These are phyloP conservation scores for Moricandia moricandioides DNA, from an alignment of 345 rosid genomes.

Conservation along the genomic window DNA sequence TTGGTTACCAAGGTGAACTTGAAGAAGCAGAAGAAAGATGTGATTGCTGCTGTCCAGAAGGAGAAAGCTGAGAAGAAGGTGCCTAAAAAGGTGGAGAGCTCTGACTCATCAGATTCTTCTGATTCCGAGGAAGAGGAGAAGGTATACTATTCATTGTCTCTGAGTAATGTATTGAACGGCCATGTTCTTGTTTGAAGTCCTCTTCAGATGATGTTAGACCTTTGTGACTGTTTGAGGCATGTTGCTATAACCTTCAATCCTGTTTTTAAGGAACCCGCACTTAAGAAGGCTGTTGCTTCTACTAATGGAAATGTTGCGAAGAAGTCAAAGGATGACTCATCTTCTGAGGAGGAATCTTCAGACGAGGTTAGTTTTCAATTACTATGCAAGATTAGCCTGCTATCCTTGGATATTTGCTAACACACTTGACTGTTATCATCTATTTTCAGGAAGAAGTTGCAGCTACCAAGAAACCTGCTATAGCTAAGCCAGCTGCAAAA, in stretches of 20 bases:
- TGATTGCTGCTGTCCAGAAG: slow-evolving; percentile 49
- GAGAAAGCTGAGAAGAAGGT: slow-evolving; percentile 49
- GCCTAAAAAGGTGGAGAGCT: slow-evolving; percentile 48
- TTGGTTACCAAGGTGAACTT: slow-evolving; percentile 47
- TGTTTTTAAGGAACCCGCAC: slow-evolving; percentile 39
- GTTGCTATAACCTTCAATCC: background rate
- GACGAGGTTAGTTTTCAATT: slow-evolving; percentile 14
- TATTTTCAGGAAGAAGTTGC: slow-evolving; percentile 22
- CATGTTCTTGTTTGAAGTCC: background rate
- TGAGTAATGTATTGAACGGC: background rate
- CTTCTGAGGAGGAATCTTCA: slow-evolving; percentile 50
- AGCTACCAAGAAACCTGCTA: slow-evolving; percentile 30
- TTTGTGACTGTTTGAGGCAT: background rate
- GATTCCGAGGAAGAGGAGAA: slow-evolving; percentile 66
- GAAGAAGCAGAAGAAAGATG: slow-evolving; percentile 67
- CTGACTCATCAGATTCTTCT: slow-evolving; percentile 45
- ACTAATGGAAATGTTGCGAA: slow-evolving; percentile 44
- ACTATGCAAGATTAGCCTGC: background rate
- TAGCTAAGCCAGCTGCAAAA: slow-evolving; percentile 36
- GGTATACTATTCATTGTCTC: slow-evolving; percentile 12
- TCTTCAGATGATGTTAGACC: background rate
- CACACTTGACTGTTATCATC: background rate
- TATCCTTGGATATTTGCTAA: background rate
- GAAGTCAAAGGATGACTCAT: slow-evolving; percentile 48
- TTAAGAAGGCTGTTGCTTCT: slow-evolving; percentile 37